phyloP scores from a whole-genome alignment of 768 basidiomycete species.

The Kwoniella shandongensis region DNA sequence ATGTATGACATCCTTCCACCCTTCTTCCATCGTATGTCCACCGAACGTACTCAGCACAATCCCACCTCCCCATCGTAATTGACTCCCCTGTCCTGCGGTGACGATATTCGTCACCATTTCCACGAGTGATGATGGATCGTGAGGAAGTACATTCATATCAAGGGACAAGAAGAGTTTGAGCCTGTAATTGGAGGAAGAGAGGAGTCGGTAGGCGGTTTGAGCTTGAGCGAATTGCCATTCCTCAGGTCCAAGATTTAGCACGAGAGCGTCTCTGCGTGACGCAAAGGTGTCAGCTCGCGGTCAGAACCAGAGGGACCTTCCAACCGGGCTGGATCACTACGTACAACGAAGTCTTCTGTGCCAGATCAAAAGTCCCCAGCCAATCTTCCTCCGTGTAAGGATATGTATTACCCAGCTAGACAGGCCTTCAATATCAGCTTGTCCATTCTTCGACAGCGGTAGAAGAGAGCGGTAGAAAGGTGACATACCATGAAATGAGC shows the following conservation, averaged over 20 bases:
- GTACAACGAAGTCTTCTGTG: slow-evolving; percentile 46
- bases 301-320: no score
- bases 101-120: slow-evolving; percentile 23
- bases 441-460: not conserved
- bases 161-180: slow-evolving; percentile 48
- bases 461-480: not conserved
- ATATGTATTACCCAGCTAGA: slow-evolving; percentile 52
- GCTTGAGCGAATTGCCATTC: slow-evolving; percentile 53
- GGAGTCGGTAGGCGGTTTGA: slow-evolving; percentile 32
- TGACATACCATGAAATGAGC: slow-evolving; percentile 54
- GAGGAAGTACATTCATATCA: slow-evolving; percentile 52
- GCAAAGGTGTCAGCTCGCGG: no score
- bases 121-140: slow-evolving; percentile 28
- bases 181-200: slow-evolving; percentile 8
- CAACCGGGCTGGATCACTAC: no score
- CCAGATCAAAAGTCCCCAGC: slow-evolving; percentile 40
- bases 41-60: slow-evolving; percentile 50
- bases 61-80: slow-evolving; percentile 32
- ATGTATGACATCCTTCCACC: slow-evolving; percentile 22
- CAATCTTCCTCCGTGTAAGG: slow-evolving; percentile 47
- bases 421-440: not conserved
- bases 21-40: slow-evolving; percentile 32
- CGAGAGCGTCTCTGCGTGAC: slow-evolving; percentile 47
- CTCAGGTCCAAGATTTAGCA: slow-evolving; percentile 52
- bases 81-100: not conserved